Percentiles rank a stretch among this genome's conserved stretches.
Conservation (phyloP, 768 basidiomycete genomes). For the Xerocomus spinulosus region DNA sequence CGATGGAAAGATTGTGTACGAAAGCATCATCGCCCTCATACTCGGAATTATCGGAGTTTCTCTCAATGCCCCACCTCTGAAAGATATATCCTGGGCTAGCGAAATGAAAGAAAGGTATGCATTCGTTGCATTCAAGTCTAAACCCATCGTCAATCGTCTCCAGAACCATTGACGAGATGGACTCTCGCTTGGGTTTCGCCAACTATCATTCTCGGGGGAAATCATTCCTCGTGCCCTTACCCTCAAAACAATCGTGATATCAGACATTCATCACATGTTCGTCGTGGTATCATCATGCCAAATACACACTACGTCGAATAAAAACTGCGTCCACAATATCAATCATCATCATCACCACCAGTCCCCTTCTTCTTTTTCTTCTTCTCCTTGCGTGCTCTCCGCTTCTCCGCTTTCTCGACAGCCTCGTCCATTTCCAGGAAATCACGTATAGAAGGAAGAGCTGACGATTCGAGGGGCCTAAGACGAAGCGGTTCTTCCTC, state of each 20-base stretch:
- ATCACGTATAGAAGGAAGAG: conserved; percentile 77
- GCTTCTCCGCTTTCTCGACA: conserved; percentile 59
- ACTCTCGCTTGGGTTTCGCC: conserved; percentile 60
- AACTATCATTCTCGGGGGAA: conserved; percentile 57
- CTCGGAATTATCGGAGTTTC: conserved; percentile 70
- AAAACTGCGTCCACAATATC: conserved; percentile 17
- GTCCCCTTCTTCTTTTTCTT: conserved; percentile 44
- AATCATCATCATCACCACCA: conserved; percentile 31
- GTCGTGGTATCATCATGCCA: not conserved
- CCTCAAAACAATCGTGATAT: conserved; percentile 4
- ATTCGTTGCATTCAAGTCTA: not conserved
- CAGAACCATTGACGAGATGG: conserved; percentile 75
- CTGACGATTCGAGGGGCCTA: conserved; percentile 72
- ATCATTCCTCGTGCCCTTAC: conserved; percentile 24
- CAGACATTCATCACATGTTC: not conserved
- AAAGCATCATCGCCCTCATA: conserved; percentile 60
- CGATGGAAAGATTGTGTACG: conserved; percentile 54
- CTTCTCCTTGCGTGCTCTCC: conserved; percentile 73
- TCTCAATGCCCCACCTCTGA: conserved; percentile 61
- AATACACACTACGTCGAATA: conserved; percentile 4
- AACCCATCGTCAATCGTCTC: not conserved
- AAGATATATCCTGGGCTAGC: conserved; percentile 84
- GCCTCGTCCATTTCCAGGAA: conserved; percentile 75
- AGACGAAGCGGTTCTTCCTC: conserved; percentile 48
- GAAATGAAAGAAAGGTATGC: conserved; percentile 81